Evolutionary conservation across 805 yeast species (phyloP).

Genomic region (Candida schatavii): DNA sequence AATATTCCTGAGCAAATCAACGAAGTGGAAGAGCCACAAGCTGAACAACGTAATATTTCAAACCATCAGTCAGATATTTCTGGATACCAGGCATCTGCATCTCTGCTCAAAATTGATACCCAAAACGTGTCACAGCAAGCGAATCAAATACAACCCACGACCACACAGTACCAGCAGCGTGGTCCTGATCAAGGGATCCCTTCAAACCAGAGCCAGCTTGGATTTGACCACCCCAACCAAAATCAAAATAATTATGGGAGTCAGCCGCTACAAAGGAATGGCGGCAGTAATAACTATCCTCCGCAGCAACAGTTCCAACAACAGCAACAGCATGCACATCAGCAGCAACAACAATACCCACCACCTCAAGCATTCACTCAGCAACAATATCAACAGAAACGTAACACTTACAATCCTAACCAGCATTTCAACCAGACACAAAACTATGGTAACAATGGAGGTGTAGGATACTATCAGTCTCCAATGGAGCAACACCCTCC

Average conservation of each 20-base stretch:
- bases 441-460: slow-evolving; percentile 2
- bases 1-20: background rate
- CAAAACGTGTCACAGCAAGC: slow-evolving; percentile 1
- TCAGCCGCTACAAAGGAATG: background rate
- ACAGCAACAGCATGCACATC: slow-evolving; percentile 7
- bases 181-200: slow-evolving; percentile 3
- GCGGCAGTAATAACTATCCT: slow-evolving; percentile 4
- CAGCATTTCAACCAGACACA: background rate
- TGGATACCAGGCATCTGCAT: slow-evolving; percentile 1
- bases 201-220: background rate
- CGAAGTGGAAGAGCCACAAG: background rate
- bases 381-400: slow-evolving; percentile 4
- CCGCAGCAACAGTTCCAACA: slow-evolving; percentile 9
- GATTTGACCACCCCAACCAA: background rate
- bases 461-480: slow-evolving; percentile 5
- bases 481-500: slow-evolving; percentile 28
- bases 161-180: slow-evolving; percentile 1
- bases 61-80: background rate
- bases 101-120: background rate
- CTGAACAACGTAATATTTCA: background rate
- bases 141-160: background rate
- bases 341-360: slow-evolving; percentile 4
- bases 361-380: slow-evolving; percentile 5
- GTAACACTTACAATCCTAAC: background rate
- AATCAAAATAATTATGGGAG: slow-evolving; percentile 3